Evolutionary conservation across 1,139 yeast species (phyloP), one percentile per base, ranked within the genome.

Genomic region (Saccharomycopsis phalli): DNA sequence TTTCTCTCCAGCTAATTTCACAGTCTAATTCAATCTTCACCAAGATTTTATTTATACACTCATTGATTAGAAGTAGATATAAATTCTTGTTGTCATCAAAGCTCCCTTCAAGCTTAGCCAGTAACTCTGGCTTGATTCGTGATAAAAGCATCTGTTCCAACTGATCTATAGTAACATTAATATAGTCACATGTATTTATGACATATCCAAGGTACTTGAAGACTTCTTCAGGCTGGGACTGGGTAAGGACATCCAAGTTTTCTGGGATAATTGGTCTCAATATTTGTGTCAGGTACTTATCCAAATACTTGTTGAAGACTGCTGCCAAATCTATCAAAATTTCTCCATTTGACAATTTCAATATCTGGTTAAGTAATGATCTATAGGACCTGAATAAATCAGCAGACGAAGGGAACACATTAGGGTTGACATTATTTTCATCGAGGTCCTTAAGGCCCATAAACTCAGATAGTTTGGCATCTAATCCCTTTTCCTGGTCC

Each of bases 141-240:
- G 17, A 69, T 70, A 10, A 61, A 56, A 91, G 61, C 50, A 73
- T 76, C 31, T 79, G 82, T 51, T 76, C 86, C 40, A 91, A 63
- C 55, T 91, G 96, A 16, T 69, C 71, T 2, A 81, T 74, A 4
- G 95, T 91, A 14, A 75, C 69, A 22, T 83, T 72, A 47, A 94
- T 79, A 58, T 88, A 91, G 54, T 91, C 95, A 1, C 95, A 87
- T 0, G 98, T 91, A 51, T 87, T 84, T 25, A 91, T 61, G 8
- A 87, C 71, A 58, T 84, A 64, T 21, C 94, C 79, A 1, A 83
- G 68, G 44, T 81, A 74, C 40, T 70, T 71, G 20, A 83, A 63
- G 1, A 83, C 78, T 49, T 82, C 93, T 8, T 57, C 58, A 31
- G 56, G 55, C 30, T 53, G 49, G 29, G 63, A 65, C 4, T 64